These are phyloP conservation scores for Fusarium protoensiforme DNA, from an alignment of 2,329 filamentous ascomycete genomes.

Conservation along the genomic window DNA sequence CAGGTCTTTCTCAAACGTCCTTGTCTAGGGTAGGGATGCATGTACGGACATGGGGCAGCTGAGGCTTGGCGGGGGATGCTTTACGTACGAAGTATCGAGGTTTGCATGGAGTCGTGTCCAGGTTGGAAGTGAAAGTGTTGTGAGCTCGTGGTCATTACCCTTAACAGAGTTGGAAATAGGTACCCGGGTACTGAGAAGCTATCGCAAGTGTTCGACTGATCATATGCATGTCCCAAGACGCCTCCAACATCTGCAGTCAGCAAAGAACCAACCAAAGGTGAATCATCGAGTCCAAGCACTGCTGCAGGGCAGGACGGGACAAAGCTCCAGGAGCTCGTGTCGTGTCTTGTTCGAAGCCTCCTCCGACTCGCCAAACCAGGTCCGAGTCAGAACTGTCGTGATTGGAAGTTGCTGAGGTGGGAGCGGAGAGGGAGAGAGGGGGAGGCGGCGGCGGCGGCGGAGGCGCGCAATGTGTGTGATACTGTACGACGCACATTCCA, in stretches of 20 bases:
- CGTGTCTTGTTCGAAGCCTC: slow-evolving; percentile 4
- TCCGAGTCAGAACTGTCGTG: slow-evolving; percentile 16
- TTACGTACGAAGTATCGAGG: slow-evolving; percentile 10
- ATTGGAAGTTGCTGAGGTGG: neutral
- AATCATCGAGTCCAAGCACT: neutral
- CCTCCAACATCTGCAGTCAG: neutral
- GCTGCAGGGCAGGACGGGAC: neutral
- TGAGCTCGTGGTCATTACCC: neutral
- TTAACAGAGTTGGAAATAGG: neutral
- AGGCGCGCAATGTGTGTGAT: slow-evolving; percentile 4
- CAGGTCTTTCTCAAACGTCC: neutral
- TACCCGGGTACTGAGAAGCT: neutral
- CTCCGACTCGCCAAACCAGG: neutral
- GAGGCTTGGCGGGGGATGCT: slow-evolving; percentile 1
- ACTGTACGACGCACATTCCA: slow-evolving; percentile 3
- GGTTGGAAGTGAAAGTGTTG: neutral
- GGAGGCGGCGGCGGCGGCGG: neutral
- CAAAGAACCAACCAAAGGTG: neutral
- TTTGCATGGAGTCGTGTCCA: slow-evolving; percentile 2
- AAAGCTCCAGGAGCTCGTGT: neutral
- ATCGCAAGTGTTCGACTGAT: neutral
- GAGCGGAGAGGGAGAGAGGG: neutral
- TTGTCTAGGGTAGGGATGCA: slow-evolving; percentile 2
- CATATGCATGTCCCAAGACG: neutral
- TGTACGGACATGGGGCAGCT: neutral